Base-by-base conservation (phyloP, 345 rosid genomes). In the Dipteronia dyeriana region DNA sequence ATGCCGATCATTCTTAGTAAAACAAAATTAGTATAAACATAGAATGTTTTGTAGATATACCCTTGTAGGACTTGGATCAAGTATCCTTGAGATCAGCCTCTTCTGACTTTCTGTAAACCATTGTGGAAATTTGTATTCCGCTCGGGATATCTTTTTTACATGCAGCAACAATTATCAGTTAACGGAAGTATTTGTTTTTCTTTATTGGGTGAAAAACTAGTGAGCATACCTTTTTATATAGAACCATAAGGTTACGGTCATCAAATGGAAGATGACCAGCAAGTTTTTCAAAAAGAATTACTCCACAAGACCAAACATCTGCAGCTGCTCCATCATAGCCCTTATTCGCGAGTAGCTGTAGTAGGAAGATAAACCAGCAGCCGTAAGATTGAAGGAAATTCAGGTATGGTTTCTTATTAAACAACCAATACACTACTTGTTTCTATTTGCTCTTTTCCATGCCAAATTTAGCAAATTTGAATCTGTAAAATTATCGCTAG, bases 261-360 rank as follows among this genome's bases (percentile, higher is more conserved):
- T 93, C 90, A 25, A 92, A 95, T 2, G 95, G 97, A 12, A 93
- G 89, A 84, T 72, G 79, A 31, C 97, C 98, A 4, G 97, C 85
- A 66, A 93, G 95, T 71, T 90, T 79, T 71, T 95, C 97, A 64
- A 92, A 95, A 49, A 95, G 97, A 75, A 95, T 86, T 51, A 95
- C 96, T 68, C 98, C 97, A 76, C 96, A 93, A 23, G 99, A 93
- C 98, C 99, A 93, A 63, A 91, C 84, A 83, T 93, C 99, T 14
- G 97, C 97, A 9, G 92, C 88, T 70, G 96, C 94, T 73, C 97
- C 99, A 29, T 93, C 83, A 75, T 93, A 93, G 29, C 94, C 92
- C 79, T 84, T 90, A 82, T 82, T 90, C 80, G 87, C 85, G 47
- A 95, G 86, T 71, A 95, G 78, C 99, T 95, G 90, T 77, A 78